Percentiles rank a stretch among this genome's conserved stretches.
Conservation (phyloP, 2,329 filamentous ascomycete genomes). For the Fusarium sp. region DNA sequence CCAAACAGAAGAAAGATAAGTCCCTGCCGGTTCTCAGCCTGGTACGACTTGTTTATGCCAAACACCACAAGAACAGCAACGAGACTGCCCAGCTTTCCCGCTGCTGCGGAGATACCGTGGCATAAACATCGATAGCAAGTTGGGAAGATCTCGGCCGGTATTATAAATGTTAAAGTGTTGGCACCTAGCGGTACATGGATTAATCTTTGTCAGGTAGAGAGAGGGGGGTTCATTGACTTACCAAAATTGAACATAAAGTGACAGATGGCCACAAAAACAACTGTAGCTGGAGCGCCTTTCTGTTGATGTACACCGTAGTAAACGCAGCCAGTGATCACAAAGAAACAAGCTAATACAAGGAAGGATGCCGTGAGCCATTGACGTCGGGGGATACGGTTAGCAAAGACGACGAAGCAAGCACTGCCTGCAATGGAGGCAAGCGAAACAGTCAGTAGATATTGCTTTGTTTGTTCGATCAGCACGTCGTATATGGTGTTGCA, state of each 20-base stretch:
- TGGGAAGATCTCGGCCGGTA: conserved; percentile 74
- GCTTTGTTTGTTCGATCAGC: conserved; percentile 64
- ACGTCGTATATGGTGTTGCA: conserved; percentile 67
- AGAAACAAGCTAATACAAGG: conserved; percentile 59
- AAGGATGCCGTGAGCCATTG: conserved; percentile 65
- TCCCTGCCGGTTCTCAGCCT: conserved; percentile 58
- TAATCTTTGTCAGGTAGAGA: not conserved
- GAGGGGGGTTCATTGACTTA: conserved; percentile 43
- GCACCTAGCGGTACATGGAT: conserved; percentile 56
- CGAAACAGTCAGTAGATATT: conserved; percentile 65
- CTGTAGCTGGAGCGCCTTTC: conserved; percentile 58
- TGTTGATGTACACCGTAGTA: conserved; percentile 62
- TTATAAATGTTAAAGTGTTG: conserved; percentile 73
- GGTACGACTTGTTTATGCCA: conserved; percentile 62
- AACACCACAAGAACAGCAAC: conserved; percentile 64
- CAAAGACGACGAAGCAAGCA: conserved; percentile 61
- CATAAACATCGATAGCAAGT: conserved; percentile 73
- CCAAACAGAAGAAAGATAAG: conserved; percentile 65
- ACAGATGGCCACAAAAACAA: conserved; percentile 64
- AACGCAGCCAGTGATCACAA: conserved; percentile 63
- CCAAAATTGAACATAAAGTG: conserved; percentile 69
- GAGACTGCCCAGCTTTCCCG: conserved; percentile 70
- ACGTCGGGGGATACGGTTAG: conserved; percentile 62
- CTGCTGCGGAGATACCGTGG: conserved; percentile 71
- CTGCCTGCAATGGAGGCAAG: conserved; percentile 65